Evolutionary conservation across 148 eudicot species (phyloP), one percentile per base, ranked within the genome.

Genomic region (Silene uniflora): DNA sequence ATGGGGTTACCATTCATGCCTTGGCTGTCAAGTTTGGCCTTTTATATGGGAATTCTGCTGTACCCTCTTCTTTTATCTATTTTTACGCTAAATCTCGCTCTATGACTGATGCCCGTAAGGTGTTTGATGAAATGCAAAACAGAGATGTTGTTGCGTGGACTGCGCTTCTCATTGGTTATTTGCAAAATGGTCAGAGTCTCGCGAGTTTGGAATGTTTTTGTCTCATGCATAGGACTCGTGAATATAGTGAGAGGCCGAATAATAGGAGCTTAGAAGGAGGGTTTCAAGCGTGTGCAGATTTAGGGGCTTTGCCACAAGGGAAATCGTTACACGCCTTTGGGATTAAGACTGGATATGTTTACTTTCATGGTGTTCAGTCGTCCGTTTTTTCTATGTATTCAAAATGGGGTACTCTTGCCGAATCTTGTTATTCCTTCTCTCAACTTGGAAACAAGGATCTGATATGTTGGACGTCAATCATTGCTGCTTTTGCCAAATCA

Each of bases 221-320:
- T 77, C 67, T 81, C 78, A 88, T 89, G 97, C 86, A 84, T 73
- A 84, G 77, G 79, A 67, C 46, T 69, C 83, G 87, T 16, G 85
- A 73, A 39, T 74, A 85, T 62, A 52, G 63, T 22, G 87, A 80
- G 79, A 78, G 83, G 71, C 91, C 90, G 29, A 91, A 91, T 85
- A 71, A 75, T 61, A 81, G 97, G 72, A 91, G 91, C n/a, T 74
- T 91, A 29, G 89, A 85, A 85, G 93, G 88, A 10, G 93, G 97
- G 18, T 85, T 91, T 70, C 86, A 83, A 81, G 93, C 93, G 6
- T 89, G 91, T 81, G 90, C 83, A 54, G 71, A 89, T 78, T 72
- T 88, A 83, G 85, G 84, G 69, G 86, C 76, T 32, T 78, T 87
- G 82, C 32, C 7, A 27, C 86, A 83, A 76, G 93, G 93, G 60